Evolutionary conservation across 1,139 yeast genomes (phyloP).

Genomic region (Pichia sp.): DNA sequence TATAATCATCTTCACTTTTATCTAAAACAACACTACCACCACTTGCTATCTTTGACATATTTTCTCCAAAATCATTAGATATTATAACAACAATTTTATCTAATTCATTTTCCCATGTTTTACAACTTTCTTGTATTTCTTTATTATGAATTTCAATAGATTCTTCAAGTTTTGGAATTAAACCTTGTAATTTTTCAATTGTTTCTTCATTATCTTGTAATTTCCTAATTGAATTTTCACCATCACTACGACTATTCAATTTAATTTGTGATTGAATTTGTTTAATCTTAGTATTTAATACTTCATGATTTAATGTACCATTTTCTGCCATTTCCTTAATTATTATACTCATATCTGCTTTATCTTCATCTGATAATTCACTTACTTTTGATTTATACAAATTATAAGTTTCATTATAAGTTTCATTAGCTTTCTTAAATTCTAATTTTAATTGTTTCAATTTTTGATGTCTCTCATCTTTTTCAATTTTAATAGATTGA

Average conservation of each 20-base stretch:
- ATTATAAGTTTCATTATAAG: slow-evolving; percentile 37
- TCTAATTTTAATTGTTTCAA: slow-evolving; percentile 31
- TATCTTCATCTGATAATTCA: slow-evolving; percentile 39
- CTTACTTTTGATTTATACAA: slow-evolving; percentile 33
- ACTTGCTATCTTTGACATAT: slow-evolving; percentile 73
- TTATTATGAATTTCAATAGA: slow-evolving; percentile 30
- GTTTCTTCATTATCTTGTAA: slow-evolving; percentile 32
- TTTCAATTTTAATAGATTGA: slow-evolving; percentile 33
- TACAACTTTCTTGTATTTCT: slow-evolving; percentile 37
- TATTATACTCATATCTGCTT: slow-evolving; percentile 36
- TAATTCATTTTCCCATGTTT: slow-evolving; percentile 56
- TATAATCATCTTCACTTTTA: slow-evolving; percentile 46
- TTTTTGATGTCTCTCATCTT: slow-evolving; percentile 29
- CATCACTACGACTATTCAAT: slow-evolving; percentile 32
- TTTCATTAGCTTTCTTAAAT: slow-evolving; percentile 26
- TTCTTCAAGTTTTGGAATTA: slow-evolving; percentile 34
- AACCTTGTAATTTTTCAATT: slow-evolving; percentile 25
- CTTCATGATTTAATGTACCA: slow-evolving; percentile 37
- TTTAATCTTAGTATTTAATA: slow-evolving; percentile 30
- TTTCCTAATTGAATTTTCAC: slow-evolving; percentile 33
- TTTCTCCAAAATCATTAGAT: slow-evolving; percentile 55
- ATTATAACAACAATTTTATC: slow-evolving; percentile 44
- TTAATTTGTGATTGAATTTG: slow-evolving; percentile 34
- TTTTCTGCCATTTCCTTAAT: slow-evolving; percentile 37
- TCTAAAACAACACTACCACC: slow-evolving; percentile 70